These are phyloP conservation scores for Discostella pseudostelligera DNA, from an alignment of 108 stramenopile species.

Conservation along the genomic window DNA sequence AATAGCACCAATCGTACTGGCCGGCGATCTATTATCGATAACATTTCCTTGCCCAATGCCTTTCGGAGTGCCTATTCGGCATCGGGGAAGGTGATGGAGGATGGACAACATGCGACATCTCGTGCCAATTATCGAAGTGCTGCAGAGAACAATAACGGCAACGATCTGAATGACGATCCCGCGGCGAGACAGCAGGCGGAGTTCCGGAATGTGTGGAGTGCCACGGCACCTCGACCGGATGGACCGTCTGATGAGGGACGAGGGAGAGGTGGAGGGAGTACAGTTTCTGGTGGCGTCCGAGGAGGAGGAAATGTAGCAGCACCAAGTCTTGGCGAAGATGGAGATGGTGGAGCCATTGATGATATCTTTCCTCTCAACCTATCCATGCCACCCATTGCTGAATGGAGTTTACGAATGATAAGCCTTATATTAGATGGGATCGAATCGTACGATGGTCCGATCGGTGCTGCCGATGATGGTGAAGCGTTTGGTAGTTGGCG, in stretches of 20 bases:
- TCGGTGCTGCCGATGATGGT: slow-evolving; percentile 27
- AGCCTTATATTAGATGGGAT: slow-evolving; percentile 39
- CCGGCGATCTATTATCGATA: slow-evolving; percentile 33
- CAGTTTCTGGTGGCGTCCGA: neutral
- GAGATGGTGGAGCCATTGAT: slow-evolving; percentile 34
- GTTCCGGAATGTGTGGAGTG: slow-evolving; percentile 48
- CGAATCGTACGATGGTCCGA: slow-evolving; percentile 34
- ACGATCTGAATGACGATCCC: slow-evolving; percentile 26
- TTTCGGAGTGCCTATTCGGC: slow-evolving; percentile 45
- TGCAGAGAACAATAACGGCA: neutral
- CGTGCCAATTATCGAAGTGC: slow-evolving; percentile 33
- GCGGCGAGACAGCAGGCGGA: slow-evolving; percentile 40
- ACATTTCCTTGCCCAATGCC: slow-evolving; percentile 38
- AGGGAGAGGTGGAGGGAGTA: slow-evolving; percentile 1
- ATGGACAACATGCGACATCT: slow-evolving; percentile 6
- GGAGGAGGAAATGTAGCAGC: slow-evolving; percentile 8
- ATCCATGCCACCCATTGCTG: slow-evolving; percentile 48
- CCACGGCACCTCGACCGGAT: slow-evolving; percentile 39
- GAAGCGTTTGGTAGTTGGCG: slow-evolving; percentile 37
- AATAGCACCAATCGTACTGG: slow-evolving; percentile 14
- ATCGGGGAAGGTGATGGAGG: slow-evolving; percentile 18
- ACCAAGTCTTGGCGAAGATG: slow-evolving; percentile 32
- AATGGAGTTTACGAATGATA: slow-evolving; percentile 50
- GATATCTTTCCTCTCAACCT: slow-evolving; percentile 48
- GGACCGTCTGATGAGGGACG: slow-evolving; percentile 25